These are phyloP conservation scores for Clarireedia paspali DNA, from an alignment of 2,329 filamentous ascomycete genomes.

Conservation along the genomic window DNA sequence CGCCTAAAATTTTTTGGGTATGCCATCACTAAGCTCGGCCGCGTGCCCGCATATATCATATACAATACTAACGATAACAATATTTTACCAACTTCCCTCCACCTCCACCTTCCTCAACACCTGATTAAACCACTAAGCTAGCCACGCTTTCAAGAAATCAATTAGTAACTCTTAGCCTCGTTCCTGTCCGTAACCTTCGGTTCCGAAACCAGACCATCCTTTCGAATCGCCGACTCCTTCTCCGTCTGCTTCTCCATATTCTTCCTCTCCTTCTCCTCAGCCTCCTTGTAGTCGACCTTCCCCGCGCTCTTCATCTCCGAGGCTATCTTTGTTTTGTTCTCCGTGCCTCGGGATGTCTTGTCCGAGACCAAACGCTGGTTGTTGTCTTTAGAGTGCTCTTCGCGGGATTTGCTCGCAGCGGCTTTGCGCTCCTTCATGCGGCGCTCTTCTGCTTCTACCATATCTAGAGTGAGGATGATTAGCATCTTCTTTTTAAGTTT, in stretches of 20 bases:
- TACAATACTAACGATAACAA: too few species aligned
- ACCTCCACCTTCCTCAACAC: too few species aligned
- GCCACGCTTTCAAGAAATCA: not conserved
- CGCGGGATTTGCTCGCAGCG: conserved; percentile 43
- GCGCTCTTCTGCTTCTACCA: conserved; percentile 74
- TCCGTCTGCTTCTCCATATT: conserved; percentile 10
- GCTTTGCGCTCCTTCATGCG: conserved; percentile 37
- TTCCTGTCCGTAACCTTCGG: not conserved
- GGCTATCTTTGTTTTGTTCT: conserved; percentile 31
- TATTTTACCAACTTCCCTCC: too few species aligned
- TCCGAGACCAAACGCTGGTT: not conserved
- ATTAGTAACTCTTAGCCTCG: not conserved
- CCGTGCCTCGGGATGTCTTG: conserved; percentile 48
- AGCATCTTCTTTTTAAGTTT: too few species aligned
- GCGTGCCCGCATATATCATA: too few species aligned
- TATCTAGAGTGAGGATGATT: conserved; percentile 43
- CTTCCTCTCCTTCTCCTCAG: conserved; percentile 10
- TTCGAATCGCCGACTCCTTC: conserved; percentile 9
- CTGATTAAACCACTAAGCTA: not conserved
- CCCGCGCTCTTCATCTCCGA: conserved; percentile 32
- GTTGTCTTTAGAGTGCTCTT: not conserved
- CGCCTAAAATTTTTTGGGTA: too few species aligned
- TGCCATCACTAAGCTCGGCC: too few species aligned
- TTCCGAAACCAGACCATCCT: not conserved
- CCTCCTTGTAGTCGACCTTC: conserved; percentile 15